These are phyloP conservation scores for Rutstroemia sp. DNA, from an alignment of 2,329 filamentous ascomycete species.

Conservation along the genomic window DNA sequence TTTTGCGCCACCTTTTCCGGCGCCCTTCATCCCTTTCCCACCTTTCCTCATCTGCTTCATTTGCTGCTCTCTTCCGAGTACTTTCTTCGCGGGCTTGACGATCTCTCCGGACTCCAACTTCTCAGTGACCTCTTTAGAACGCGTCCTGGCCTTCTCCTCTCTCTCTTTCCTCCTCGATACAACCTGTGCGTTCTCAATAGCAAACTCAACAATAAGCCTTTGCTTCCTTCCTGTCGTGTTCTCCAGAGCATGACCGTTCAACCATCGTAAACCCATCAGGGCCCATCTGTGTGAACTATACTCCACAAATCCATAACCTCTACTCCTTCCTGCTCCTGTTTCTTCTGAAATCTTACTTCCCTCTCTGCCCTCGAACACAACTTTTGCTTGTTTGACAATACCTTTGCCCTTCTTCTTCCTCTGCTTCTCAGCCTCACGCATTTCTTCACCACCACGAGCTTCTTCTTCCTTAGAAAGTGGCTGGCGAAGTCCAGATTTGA, in stretches of 20 bases:
- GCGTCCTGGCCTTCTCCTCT: constrained; percentile 47
- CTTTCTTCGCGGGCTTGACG: constrained; percentile 29
- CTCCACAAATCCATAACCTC: constrained; percentile 96
- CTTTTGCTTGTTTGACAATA: constrained; percentile 86
- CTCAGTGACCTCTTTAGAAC: constrained; percentile 29
- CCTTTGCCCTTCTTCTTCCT: constrained; percentile 79
- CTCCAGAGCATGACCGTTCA: constrained; percentile 68
- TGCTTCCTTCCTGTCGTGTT: constrained; percentile 70
- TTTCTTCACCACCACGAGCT: constrained; percentile 68
- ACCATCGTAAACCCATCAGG: constrained; percentile 87
- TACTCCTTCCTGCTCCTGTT: constrained; percentile 70
- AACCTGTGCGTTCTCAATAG: constrained; percentile 96
- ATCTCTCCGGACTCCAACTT: constrained; percentile 27
- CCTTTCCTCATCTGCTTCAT: constrained; percentile 32
- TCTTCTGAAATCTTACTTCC: constrained; percentile 77
- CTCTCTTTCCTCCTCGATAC: constrained; percentile 67
- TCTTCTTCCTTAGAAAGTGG: constrained; percentile 87
- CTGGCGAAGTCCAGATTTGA: constrained; percentile 67
- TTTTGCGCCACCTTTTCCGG: constrained; percentile 11
- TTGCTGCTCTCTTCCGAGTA: constrained; percentile 23
- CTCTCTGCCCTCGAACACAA: constrained; percentile 83
- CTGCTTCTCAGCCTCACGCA: constrained; percentile 70
- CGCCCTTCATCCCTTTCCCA: constrained; percentile 22
- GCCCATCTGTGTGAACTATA: constrained; percentile 91
- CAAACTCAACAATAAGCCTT: constrained; percentile 89